Evolutionary conservation across 2,329 filamentous ascomycete species (phyloP).

Genomic region (Orbilia blumenaviensis): DNA sequence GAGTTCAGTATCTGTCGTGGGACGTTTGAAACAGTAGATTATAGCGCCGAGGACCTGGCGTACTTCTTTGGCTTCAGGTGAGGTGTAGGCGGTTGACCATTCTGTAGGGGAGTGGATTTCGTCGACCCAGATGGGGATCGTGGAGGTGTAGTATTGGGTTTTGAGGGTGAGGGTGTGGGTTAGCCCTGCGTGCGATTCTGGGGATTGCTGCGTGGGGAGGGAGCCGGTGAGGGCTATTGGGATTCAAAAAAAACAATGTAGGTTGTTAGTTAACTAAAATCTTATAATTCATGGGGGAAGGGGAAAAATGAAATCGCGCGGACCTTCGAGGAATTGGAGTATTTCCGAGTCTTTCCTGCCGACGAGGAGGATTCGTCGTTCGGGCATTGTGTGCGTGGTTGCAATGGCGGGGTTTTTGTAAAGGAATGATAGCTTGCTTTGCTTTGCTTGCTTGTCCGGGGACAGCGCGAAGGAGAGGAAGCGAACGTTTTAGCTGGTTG

Average conservation of each 20-base stretch:
- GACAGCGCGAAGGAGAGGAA: slow-evolving; percentile 4
- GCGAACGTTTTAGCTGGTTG: too few species aligned
- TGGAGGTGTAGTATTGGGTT: slow-evolving; percentile 71
- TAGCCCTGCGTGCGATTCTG: slow-evolving; percentile 67
- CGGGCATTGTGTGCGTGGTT: slow-evolving; percentile 41
- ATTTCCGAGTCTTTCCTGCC: slow-evolving; percentile 55
- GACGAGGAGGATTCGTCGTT: slow-evolving; percentile 57
- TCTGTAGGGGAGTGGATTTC: slow-evolving; percentile 61
- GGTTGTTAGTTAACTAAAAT: too few species aligned
- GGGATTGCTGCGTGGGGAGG: slow-evolving; percentile 56
- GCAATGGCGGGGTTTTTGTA: not conserved
- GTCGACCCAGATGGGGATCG: slow-evolving; percentile 74
- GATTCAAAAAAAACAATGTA: too few species aligned
- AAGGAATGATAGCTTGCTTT: too few species aligned
- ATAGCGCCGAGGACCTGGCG: slow-evolving; percentile 70
- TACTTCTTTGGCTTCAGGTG: slow-evolving; percentile 71
- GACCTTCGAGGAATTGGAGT: slow-evolving; percentile 56
- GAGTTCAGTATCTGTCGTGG: slow-evolving; percentile 54
- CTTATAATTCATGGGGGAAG: not conserved
- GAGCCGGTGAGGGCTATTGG: slow-evolving; percentile 55
- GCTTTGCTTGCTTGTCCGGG: too few species aligned
- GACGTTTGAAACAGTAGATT: slow-evolving; percentile 65
- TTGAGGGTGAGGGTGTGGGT: slow-evolving; percentile 68
- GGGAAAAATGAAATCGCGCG: not conserved
- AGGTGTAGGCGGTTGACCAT: slow-evolving; percentile 70